These are phyloP conservation scores for Skeletonema tropicum DNA, from an alignment of 108 stramenopile genomes.

Conservation along the genomic window DNA sequence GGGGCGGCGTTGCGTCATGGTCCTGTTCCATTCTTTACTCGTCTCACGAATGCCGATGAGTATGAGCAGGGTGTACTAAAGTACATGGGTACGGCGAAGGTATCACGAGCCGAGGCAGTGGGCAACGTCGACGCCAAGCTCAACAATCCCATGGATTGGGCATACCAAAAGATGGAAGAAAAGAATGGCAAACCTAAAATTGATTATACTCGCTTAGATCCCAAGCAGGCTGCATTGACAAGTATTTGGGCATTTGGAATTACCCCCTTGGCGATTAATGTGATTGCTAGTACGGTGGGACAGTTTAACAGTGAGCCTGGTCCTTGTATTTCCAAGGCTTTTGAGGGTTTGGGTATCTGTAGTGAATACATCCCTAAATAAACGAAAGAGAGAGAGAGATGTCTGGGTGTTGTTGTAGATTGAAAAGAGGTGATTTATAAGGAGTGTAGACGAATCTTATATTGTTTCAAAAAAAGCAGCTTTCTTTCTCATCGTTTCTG, in stretches of 20 bases:
- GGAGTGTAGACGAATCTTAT: neutral
- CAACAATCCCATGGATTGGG: constrained; percentile 66
- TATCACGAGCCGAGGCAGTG: constrained; percentile 47
- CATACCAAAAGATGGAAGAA: constrained; percentile 68
- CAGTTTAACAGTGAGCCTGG: constrained; percentile 47
- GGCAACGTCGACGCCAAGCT: constrained; percentile 71
- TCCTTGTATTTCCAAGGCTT: constrained; percentile 39
- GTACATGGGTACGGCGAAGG: constrained; percentile 54
- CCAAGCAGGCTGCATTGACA: constrained; percentile 50
- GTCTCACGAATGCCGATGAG: constrained; percentile 50
- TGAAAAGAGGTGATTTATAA: neutral
- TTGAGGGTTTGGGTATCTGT: constrained; percentile 18
- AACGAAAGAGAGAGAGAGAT: neutral
- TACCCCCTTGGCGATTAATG: constrained; percentile 43
- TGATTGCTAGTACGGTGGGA: constrained; percentile 32
- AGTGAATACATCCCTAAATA: neutral
- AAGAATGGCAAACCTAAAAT: constrained; percentile 58
- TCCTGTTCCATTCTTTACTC: constrained; percentile 53
- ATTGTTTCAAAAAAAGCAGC: neutral
- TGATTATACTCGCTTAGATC: constrained; percentile 56
- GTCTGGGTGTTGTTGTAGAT: neutral
- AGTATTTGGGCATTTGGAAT: constrained; percentile 52
- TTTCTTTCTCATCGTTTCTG: neutral
- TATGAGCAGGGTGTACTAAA: constrained; percentile 66
- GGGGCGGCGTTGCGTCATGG: constrained; percentile 62